Base-by-base conservation (phyloP, 2,329 filamentous ascomycete genomes). In the Ophidiomyces ophidiicola region DNA sequence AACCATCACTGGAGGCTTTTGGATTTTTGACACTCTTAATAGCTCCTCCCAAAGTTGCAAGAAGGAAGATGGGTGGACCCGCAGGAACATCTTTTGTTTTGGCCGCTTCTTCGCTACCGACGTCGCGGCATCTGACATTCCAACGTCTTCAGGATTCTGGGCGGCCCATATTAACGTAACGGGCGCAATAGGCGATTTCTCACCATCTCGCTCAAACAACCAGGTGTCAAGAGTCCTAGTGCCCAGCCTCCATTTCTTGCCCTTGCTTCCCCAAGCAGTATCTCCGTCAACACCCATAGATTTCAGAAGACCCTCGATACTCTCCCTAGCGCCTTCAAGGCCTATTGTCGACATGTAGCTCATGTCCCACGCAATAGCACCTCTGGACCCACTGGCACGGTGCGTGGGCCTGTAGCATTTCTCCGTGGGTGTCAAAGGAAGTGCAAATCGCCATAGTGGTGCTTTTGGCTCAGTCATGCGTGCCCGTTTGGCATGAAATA, bases 401-500 rank as follows among this genome's bases (percentile, higher is more conserved):
- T 96, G 86, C 0, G 84, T 90, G 32, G 84, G 76, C 36, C 90
- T 71, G 56, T 94, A 94, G 36, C 80, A 78, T 66, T 98, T 98
- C 54, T 85, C 79, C 19, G 82, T 92, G 0, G 88, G 85, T 3
- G 82, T 85, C 46, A 93, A 59, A 0, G 87, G 85, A 17, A 96
- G 66, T 1, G 84, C 76, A 59, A 94, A 94, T 28, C 86, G 74
- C 90, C 90, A 98, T n/a, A 90, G 61, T 2, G 84, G 80, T 31
- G 80, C 71, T 34, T 74, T 78, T 0, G 83, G 80, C 5, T 75
- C 71, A 0, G 86, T 86, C 82, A 98, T 92, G 44, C 74, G 81
- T 15, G 90, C 85, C 44, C 90, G 71, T 60, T 98, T 98, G 2
- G 88, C 79, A 61, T 94, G 87, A 73, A 82, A 98, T 47, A 92